These are phyloP conservation scores for Syzygium malaccense DNA, from an alignment of 441 rosid genomes.

Conservation along the genomic window DNA sequence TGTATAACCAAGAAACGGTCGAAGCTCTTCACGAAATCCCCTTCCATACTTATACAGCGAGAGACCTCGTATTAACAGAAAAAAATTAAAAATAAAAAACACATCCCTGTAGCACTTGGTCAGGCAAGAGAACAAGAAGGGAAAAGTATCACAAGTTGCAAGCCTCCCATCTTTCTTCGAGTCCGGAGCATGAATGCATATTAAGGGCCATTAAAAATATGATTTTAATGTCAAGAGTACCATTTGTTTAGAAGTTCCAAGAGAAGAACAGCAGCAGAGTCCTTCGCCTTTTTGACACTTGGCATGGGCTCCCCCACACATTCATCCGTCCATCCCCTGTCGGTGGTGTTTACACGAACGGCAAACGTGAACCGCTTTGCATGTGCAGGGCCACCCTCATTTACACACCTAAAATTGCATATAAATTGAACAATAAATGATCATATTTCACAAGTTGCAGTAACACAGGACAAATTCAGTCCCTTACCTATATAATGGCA, in stretches of 20 bases:
- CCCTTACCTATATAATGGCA: conserved; percentile 84
- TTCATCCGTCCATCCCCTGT: conserved; percentile 91
- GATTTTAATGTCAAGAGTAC: conserved; percentile 21
- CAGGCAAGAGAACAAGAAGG: background rate
- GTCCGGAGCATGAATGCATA: background rate
- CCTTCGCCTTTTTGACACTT: conserved; percentile 98
- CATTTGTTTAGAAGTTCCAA: conserved; percentile 62
- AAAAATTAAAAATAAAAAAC: background rate
- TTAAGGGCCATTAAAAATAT: background rate
- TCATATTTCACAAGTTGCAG: conserved; percentile 1
- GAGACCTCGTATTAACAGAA: background rate
- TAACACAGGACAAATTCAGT: background rate
- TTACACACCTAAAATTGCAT: conserved; percentile 52
- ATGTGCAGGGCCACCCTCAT: conserved; percentile 98
- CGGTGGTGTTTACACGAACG: conserved; percentile 83
- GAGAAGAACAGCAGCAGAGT: conserved; percentile 85
- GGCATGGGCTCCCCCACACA: conserved; percentile 99
- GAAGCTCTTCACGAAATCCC: background rate
- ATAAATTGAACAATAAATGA: background rate
- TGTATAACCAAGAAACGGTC: background rate
- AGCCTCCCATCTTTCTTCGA: background rate
- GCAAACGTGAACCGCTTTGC: conserved; percentile 93
- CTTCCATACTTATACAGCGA: background rate
- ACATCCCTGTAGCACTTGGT: background rate
- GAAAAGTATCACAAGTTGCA: background rate